Percentiles rank a stretch among this genome's conserved stretches.
Conservation (phyloP, 1,139 yeast genomes). For the Diutina neorugosa region DNA sequence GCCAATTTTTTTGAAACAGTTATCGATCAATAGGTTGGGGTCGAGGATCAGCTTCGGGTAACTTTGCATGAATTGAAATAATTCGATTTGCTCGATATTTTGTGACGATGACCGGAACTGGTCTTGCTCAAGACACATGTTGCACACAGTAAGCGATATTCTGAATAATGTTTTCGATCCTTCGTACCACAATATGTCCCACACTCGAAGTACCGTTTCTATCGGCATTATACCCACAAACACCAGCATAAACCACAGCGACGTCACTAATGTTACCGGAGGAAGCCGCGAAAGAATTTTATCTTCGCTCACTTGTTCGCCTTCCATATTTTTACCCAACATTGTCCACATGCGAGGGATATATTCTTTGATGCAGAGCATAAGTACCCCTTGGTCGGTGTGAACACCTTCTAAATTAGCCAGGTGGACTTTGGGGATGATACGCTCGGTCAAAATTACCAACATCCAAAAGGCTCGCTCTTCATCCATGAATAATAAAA, state of each 20-base stretch:
- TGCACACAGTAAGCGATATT: slow-evolving; percentile 71
- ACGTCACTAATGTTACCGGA: slow-evolving; percentile 84
- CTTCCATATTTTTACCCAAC: slow-evolving; percentile 32
- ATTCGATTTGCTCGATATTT: slow-evolving; percentile 64
- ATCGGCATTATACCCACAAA: slow-evolving; percentile 82
- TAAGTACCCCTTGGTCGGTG: slow-evolving; percentile 86
- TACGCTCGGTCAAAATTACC: slow-evolving; percentile 74
- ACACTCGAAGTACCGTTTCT: slow-evolving; percentile 75
- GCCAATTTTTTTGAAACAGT: slow-evolving; percentile 62
- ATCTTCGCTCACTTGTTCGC: slow-evolving; percentile 39
- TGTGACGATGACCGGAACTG: slow-evolving; percentile 16
- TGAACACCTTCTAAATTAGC: slow-evolving; percentile 87
- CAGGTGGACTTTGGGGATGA: slow-evolving; percentile 87
- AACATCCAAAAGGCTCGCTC: slow-evolving; percentile 94
- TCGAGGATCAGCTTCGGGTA: slow-evolving; percentile 65
- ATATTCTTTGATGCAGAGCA: slow-evolving; percentile 76
- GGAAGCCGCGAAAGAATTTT: slow-evolving; percentile 64
- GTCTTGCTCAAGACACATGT: slow-evolving; percentile 56
- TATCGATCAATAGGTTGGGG: slow-evolving; percentile 58
- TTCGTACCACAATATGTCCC: slow-evolving; percentile 94
- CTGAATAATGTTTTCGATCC: slow-evolving; percentile 82
- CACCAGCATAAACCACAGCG: slow-evolving; percentile 96
- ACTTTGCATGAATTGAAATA: slow-evolving; percentile 78
- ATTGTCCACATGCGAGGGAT: slow-evolving; percentile 71
- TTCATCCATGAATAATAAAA: slow-evolving; percentile 74